Base-by-base conservation (phyloP, 805 yeast genomes). In the Cyberlindnera misumaiensis region DNA sequence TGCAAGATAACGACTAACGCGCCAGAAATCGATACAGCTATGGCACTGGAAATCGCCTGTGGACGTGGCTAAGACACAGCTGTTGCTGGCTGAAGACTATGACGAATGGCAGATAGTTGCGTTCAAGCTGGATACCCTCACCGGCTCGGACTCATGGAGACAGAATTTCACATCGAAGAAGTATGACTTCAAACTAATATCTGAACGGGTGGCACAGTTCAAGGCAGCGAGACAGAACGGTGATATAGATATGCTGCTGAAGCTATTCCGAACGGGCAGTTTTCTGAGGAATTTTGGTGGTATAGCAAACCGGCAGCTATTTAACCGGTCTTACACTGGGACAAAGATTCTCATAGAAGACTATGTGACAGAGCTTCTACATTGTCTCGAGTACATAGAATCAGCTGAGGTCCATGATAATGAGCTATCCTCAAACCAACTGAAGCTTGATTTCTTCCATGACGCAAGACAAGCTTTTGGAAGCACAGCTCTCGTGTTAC, bases 261-360 rank as follows among this genome's bases (percentile, higher is more conserved):
- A 83, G 15, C 63, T 82, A 28, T 70, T 90, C 33, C 64, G 96
- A 30, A 82, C 69, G 0, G 67, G 95, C 0, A 95, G 96, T 0
- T 72, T 88, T 52, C 64, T 93, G 27, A 64, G 98, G 30, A 93
- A 93, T 55, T 84, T 90, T 64, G 97, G 95, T 6, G 94, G 95
- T 1, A 86, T 93, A 4, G 74, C 94, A 1, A 84, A 82, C 47
- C 78, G 81, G 46, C 73, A 80, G 38, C 64, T 93, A 32, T 90
- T 84, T 65, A 82, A 82, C 39, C 78, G 87, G 41, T 75, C 95
- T 0, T 83, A 85, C 49, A 68, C 83, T 43, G 98, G 98, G 2
- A 93, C 97, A 2, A 93, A 93, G 63, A 63, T 76, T 37, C 67
- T 88, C 44, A 90, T 93, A 38, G 97, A 93, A 58, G 90, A 85